Base-by-base conservation (phyloP, 2,329 filamentous ascomycete species). In the Didymella lethalis region DNA sequence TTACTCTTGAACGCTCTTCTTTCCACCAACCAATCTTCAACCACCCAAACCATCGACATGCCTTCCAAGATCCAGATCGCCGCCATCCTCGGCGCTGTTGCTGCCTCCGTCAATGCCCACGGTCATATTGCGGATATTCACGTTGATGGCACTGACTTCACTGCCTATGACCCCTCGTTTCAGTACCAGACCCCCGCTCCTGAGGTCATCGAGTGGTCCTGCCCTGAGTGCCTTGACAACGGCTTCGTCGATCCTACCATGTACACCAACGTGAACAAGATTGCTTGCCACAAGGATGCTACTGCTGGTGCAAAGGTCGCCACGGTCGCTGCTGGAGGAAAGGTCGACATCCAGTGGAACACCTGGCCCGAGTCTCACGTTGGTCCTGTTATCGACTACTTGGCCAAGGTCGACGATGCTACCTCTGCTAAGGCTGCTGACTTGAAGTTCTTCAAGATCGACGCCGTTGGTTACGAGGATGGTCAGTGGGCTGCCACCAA, bases 351-450 rank as follows among this genome's bases (percentile, higher is more conserved):
- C 48, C 81, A 85, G 67, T 90, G 88, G 88, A 85, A 81, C 57
- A 78, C 79, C 16, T 91, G 88, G 88, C 88, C 88, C n/a, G 79
- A 83, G 10, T 83, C 81, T 54, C 85, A 91, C 78, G 81, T 87
- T 64, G 86, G 86, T 2, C 87, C 87, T 8, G 83, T 90, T 66
- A 81, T 90, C 62, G 84, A 84, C 73, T 90, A 89, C 78, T 77
- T 89, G 16, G 88, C 88, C 54, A 81, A 81, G 66, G 64, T 65
- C 12, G 85, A 83, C 23, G 82, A 86, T 72, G 88, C 85, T 74
- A 78, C 82, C 36, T 72, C 74, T 0, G 84, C 83, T 55, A 82
- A 85, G 74, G 84, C 86, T 74, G 76, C 73, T 2, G 69, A 77
- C 5, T 80, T 89, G 29, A 75, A 84, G 63, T 89, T 84, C 75